Base-by-base conservation (phyloP, 2,329 filamentous ascomycete species). In the Claviceps citrina region DNA sequence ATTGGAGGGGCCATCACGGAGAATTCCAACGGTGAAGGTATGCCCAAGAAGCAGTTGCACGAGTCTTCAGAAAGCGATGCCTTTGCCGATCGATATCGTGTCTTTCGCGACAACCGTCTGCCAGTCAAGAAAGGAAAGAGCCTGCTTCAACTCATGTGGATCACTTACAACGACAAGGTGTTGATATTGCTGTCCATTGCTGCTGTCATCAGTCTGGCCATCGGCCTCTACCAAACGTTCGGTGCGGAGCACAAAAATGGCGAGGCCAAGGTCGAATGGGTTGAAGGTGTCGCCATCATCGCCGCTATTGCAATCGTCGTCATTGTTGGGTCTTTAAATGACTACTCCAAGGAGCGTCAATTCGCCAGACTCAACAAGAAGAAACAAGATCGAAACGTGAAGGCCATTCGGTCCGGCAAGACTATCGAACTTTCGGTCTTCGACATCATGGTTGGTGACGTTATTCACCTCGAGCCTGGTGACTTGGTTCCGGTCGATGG, bases 101-200 rank as follows among this genome's bases (percentile, higher is more conserved):
- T 85, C 24, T 86, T 73, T 54, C 70, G 67, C 49, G 78, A 84
- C 57, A 87, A 87, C 53, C 66, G 74, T 32, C 62, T 87, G 27
- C 82, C 82, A 0, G 78, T 74, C 51, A 79, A 80, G 57, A 84
- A 85, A 61, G 71, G 78, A 33, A 86, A 85, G 62, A 79, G 66
- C 46, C 68, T 86, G 31, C 64, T 83, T 33, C 65, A 82, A 53
- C 65, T 87, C 31, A 81, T 84, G 59, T 86, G 81, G 81, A 81
- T 86, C 50, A 84, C 82, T 0, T 84, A 84, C 56, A 84, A 86
- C 60, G 82, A 87, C 66, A 87, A 86, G 56, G 78, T 87, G 3
- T 63, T 86, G 34, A 81, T 84, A 43, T 64, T 85, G 5, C 65
- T 85, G 40, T 81, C 78, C 0, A 64, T 72, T 36, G 82, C 82